phyloP scores from a whole-genome alignment of 805 yeast species.

The Candida multigemmis region DNA sequence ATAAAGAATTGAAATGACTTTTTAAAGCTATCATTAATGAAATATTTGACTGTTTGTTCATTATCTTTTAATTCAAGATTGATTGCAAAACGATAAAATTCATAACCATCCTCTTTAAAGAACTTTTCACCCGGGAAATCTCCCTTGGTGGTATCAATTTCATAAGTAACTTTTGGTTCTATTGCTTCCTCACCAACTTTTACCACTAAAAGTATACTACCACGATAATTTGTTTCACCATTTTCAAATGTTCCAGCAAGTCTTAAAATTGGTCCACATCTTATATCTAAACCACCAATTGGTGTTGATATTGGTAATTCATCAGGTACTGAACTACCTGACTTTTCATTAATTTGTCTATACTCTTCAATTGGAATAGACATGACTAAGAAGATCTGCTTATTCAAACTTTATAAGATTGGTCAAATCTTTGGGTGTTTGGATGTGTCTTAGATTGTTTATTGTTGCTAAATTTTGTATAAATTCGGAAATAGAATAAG shows the following conservation, averaged over 20 bases:
- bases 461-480: too few relatives aligned
- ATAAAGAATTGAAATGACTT: slow-evolving; percentile 52
- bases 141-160: slow-evolving; percentile 22
- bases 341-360: slow-evolving; percentile 14
- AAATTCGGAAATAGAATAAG: too few relatives aligned
- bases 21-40: slow-evolving; percentile 36
- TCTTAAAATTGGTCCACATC: slow-evolving; percentile 75
- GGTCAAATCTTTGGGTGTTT: too few relatives aligned
- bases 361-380: slow-evolving; percentile 21
- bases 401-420: too few relatives aligned
- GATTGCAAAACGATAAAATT: slow-evolving; percentile 62
- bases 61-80: slow-evolving; percentile 34
- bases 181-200: slow-evolving; percentile 20
- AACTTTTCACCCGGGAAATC: slow-evolving; percentile 38
- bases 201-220: slow-evolving; percentile 57
- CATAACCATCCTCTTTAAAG: slow-evolving; percentile 32
- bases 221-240: slow-evolving; percentile 47
- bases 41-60: slow-evolving; percentile 61
- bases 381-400: too few relatives aligned
- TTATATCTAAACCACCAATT: slow-evolving; percentile 30
- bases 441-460: too few relatives aligned
- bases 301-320: slow-evolving; percentile 17
- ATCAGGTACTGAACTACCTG: slow-evolving; percentile 14
- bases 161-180: slow-evolving; percentile 22
- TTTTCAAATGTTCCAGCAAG: slow-evolving; percentile 55